Evolutionary conservation across 208 protist species (phyloP).

Genomic region (Balamuthia mandrillaris): DNA sequence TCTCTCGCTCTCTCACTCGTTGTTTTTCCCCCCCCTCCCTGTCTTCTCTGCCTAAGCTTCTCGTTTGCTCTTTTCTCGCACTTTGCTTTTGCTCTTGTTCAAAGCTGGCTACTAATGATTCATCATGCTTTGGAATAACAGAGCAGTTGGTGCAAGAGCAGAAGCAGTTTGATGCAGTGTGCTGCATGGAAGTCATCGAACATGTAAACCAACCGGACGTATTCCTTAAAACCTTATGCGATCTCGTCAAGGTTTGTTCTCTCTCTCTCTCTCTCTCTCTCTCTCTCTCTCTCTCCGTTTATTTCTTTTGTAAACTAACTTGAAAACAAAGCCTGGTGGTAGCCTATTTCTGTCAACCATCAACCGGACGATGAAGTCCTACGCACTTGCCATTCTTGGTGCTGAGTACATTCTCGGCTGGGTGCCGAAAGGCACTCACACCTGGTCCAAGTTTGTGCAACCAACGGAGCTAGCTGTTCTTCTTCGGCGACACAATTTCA

Average conservation of each 20-base stretch:
- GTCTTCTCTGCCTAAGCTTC: too few relatives aligned
- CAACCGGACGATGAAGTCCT: constrained; percentile 80
- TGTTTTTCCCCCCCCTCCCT: neutral
- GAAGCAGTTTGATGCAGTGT: constrained; percentile 80
- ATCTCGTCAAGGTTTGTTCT: constrained; percentile 72
- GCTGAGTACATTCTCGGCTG: constrained; percentile 82
- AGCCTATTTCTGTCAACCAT: constrained; percentile 86
- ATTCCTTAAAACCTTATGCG: constrained; percentile 79
- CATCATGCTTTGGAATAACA: too few relatives aligned
- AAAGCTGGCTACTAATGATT: neutral
- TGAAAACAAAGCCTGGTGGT: constrained; percentile 71
- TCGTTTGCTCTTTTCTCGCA: too few relatives aligned
- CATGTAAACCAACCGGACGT: constrained; percentile 81
- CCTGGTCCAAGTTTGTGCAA: constrained; percentile 85
- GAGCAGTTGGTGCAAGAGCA: constrained; percentile 67
- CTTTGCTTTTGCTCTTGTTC: too few relatives aligned
- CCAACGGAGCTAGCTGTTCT: constrained; percentile 69
- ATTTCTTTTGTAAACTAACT: too few relatives aligned
- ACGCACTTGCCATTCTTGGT: constrained; percentile 73
- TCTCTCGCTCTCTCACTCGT: neutral
- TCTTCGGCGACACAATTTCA: neutral
- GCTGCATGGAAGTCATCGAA: constrained; percentile 87
- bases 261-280: neutral
- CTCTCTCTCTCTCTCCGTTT: too few relatives aligned
- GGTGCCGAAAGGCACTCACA: constrained; percentile 82